Evolutionary conservation across 2,329 filamentous ascomycete genomes (phyloP).

Genomic region (Laburnicola sp.): DNA sequence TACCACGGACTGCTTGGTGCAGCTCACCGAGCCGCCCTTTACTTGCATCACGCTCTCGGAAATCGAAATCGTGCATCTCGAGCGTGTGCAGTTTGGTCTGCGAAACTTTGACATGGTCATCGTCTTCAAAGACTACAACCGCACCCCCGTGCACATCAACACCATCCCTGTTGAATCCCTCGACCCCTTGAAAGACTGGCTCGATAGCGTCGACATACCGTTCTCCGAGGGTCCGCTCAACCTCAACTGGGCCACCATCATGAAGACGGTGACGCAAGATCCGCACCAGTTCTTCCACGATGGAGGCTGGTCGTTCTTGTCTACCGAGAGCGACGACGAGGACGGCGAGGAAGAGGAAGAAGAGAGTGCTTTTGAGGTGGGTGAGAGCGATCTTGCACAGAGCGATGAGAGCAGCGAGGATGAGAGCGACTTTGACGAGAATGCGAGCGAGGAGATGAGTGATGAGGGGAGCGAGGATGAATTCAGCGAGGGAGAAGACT

Average conservation of each 20-base stretch:
- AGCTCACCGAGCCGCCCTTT: slow-evolving; percentile 95
- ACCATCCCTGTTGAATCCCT: slow-evolving; percentile 95
- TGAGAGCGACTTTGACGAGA: slow-evolving; percentile 90
- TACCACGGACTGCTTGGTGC: slow-evolving; percentile 94
- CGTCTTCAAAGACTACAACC: slow-evolving; percentile 94
- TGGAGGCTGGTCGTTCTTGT: slow-evolving; percentile 92
- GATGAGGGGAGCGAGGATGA: slow-evolving; percentile 64
- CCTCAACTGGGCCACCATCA: slow-evolving; percentile 98
- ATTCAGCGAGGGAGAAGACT: slow-evolving; percentile 69
- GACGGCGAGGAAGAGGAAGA: slow-evolving; percentile 76
- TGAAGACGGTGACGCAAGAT: slow-evolving; percentile 96
- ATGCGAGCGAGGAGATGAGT: slow-evolving; percentile 78
- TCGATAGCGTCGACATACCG: slow-evolving; percentile 93
- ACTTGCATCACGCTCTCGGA: slow-evolving; percentile 94
- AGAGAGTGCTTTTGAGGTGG: slow-evolving; percentile 90
- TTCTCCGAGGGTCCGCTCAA: slow-evolving; percentile 95
- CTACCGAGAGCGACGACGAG: slow-evolving; percentile 83
- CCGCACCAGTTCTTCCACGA: slow-evolving; percentile 94
- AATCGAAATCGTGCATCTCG: slow-evolving; percentile 93
- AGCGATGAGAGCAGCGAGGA: slow-evolving; percentile 81
- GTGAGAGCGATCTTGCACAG: slow-evolving; percentile 74
- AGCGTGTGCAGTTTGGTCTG: slow-evolving; percentile 92
- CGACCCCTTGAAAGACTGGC: slow-evolving; percentile 95
- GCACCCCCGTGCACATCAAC: slow-evolving; percentile 92
- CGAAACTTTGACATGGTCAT: slow-evolving; percentile 99